Base-by-base conservation (phyloP, 169 alveolate species). In the Plasmodium coatneyi region DNA sequence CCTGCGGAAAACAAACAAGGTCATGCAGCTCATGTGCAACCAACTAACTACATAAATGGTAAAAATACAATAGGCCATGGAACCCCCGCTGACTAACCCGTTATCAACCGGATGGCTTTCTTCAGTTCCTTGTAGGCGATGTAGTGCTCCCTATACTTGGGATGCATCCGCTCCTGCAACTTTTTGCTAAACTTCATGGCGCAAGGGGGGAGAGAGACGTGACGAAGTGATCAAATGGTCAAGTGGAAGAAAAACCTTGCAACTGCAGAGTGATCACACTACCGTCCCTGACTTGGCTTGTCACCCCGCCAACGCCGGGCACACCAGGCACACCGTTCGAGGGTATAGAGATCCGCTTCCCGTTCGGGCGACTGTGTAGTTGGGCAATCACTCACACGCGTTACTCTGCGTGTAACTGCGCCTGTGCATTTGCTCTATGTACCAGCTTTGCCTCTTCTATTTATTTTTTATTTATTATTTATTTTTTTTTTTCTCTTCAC, bases 41-140 rank as follows among this genome's bases (percentile, higher is more conserved):
- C 3, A 0, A 3, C 19, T 4, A 0, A 39, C 3, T 39, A 39
- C 3, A 5, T 39, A 39, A 1, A 39, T 5, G 46, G 46, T 0
- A 39, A 39, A 39, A 0, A 39, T 5, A 39, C 10, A 32, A 32
- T 32, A 3, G 39, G 1, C 39, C 5, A 32, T 32, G 39, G 39
- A 39, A 39, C 46, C 9, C 46, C 39, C 34, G 1, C 9, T 3
- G 1, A 5, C 36, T 83, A 70, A 91, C 96, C 98, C 5, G 98
- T 96, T 74, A 96, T 94, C 25, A 96, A 80, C 82, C 95, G 95
- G 70, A 96, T 89, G 16, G 96, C 97, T 46, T 95, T 94, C 84
- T 96, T 96, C 71, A 96, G 91, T 28, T 96, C 97, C 82, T 95
- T 96, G 84, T 96, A 96, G 10, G 98, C 84, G 28, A 96, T 93